These are phyloP conservation scores for Penicillium crustosum DNA, from an alignment of 2,329 filamentous ascomycete species.

Conservation along the genomic window DNA sequence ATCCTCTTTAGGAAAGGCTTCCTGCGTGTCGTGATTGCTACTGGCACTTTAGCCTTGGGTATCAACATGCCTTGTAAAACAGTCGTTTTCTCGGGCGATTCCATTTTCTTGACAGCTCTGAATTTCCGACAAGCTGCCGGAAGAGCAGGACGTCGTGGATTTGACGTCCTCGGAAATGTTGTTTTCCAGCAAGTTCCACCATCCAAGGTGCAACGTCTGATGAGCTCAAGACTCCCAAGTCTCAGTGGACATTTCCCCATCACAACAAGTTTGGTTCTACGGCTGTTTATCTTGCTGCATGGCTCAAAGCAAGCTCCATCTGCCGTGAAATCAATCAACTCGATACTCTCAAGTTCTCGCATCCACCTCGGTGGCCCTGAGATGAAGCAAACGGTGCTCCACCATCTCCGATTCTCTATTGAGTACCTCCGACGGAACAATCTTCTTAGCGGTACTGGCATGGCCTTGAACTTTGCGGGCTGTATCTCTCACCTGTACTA, in stretches of 20 bases:
- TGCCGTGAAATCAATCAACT: slow-evolving; percentile 62
- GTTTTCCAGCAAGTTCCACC: slow-evolving; percentile 68
- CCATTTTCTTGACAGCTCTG: slow-evolving; percentile 68
- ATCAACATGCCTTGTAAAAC: slow-evolving; percentile 86
- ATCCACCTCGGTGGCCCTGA: slow-evolving; percentile 69
- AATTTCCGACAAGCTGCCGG: slow-evolving; percentile 76
- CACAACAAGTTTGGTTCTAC: slow-evolving; percentile 69
- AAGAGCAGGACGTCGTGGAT: slow-evolving; percentile 75
- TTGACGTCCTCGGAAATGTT: slow-evolving; percentile 77
- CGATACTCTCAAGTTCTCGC: slow-evolving; percentile 67
- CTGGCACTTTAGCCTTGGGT: slow-evolving; percentile 72
- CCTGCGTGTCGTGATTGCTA: slow-evolving; percentile 69
- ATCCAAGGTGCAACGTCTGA: slow-evolving; percentile 64
- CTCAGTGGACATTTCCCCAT: slow-evolving; percentile 76
- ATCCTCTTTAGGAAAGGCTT: slow-evolving; percentile 59
- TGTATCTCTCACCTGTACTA: slow-evolving; percentile 72
- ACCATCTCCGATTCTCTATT: slow-evolving; percentile 77
- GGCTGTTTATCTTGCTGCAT: slow-evolving; percentile 66
- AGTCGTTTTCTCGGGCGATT: slow-evolving; percentile 73
- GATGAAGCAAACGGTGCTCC: slow-evolving; percentile 67
- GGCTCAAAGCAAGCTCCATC: slow-evolving; percentile 64
- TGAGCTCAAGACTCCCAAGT: slow-evolving; percentile 71
- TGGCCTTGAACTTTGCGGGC: slow-evolving; percentile 70
- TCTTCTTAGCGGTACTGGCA: slow-evolving; percentile 61
- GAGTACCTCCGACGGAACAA: slow-evolving; percentile 72